Base-by-base conservation (phyloP, 371 early-diverging fungal species). In the Mucor velutinosus region DNA sequence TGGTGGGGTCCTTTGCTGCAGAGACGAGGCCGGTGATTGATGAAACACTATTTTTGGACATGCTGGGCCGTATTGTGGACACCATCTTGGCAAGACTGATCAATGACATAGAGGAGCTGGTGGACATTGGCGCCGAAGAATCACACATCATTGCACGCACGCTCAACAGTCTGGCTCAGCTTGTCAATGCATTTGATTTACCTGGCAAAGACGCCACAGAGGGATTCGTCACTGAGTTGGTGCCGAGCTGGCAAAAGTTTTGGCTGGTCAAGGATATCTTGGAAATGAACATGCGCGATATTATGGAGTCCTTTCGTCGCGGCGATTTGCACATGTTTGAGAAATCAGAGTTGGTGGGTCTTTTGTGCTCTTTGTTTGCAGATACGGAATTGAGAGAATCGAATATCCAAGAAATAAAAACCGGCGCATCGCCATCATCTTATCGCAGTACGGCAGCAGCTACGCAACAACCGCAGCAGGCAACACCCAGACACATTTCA, bases 41-140 rank as follows among this genome's bases (percentile, higher is more conserved):
- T 15, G 65, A 71, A 33, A 35, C 32, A 3, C 37, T 77, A 0
- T 80, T 71, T 67, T 45, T 75, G 30, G 69, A 79, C 14, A 67
- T 77, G 45, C 65, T 90, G 23, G 85, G 84, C 0, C 69, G 73
- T 17, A 70, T 91, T 7, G 71, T 88, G 14, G 81, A 86, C 65
- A 76, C 72, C 58, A 69, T 81, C 14, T 60, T 87, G 12, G 61
- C 59, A 29, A 66, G 79, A 17, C 65, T 90, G n/a, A 86, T 85
- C 35, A 65, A 64, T 17, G 88, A 90, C 60, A 71, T 91, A 32
- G 83, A 86, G 35, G 70, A 74, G 6, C 62, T 90, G 32, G 62
- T 71, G 53, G 93, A 93, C 62, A 93, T 93, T 66, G 89, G 88
- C 1, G 91, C 86, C 5, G 85, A 88, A 32, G 93, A 91, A 63